phyloP scores from a whole-genome alignment of 2,329 filamentous ascomycete species.

The Curvularia sp. region DNA sequence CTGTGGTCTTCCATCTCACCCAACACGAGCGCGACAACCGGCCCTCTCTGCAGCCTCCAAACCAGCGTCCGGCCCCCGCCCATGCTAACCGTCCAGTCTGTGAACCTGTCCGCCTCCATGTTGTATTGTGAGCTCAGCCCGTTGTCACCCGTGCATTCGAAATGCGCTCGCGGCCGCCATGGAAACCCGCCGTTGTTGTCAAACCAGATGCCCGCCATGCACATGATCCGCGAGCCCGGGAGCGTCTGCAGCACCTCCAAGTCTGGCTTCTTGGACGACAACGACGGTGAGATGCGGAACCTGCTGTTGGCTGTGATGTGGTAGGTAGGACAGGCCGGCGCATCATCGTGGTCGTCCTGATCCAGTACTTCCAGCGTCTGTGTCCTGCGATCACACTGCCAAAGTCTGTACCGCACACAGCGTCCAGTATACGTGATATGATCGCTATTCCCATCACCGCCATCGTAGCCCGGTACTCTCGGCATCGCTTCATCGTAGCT shows the following conservation, averaged over 20 bases:
- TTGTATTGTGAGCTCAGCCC: conserved; percentile 14
- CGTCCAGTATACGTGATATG: not conserved
- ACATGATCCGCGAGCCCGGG: not conserved
- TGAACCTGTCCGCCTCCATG: conserved; percentile 45
- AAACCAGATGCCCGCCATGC: conserved; percentile 37
- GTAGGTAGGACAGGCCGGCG: not conserved
- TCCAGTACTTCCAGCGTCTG: not conserved
- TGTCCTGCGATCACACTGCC: not conserved
- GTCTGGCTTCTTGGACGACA: not conserved
- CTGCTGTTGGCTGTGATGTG: not conserved
- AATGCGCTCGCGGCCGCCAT: conserved; percentile 44
- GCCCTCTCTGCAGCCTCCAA: conserved; percentile 30
- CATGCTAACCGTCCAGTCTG: conserved; percentile 35
- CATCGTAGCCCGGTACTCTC: not conserved
- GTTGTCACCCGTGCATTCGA: conserved; percentile 9
- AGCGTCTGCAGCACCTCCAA: not conserved
- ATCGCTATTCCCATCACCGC: not conserved
- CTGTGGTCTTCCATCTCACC: conserved; percentile 15
- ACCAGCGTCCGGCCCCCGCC: conserved; percentile 25
- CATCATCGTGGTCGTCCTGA: not conserved
- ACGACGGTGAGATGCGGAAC: not conserved
- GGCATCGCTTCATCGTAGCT: not conserved
- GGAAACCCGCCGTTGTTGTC: conserved; percentile 41
- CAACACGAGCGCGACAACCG: conserved; percentile 12
- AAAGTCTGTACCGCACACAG: not conserved